A percentile compares a stretch with the other conserved stretches of the same genome.
Conservation (phyloP, 768 basidiomycete species). For the Hericium coralloides region DNA sequence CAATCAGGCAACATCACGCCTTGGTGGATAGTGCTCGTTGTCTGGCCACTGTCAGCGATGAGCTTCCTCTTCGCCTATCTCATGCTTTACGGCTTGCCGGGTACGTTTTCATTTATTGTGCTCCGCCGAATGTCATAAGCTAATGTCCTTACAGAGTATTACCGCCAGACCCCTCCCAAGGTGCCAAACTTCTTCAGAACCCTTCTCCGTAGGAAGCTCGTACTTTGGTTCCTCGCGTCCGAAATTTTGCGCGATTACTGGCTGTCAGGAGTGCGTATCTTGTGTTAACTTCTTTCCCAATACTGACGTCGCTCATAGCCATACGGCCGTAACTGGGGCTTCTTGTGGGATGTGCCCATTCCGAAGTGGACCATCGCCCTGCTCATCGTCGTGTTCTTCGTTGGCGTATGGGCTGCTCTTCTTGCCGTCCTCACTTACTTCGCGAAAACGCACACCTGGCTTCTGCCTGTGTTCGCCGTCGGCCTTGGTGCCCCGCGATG, state of each 20-base stretch:
- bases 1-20: conserved; percentile 49
- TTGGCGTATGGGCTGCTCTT: conserved; percentile 76
- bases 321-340: conserved; percentile 91
- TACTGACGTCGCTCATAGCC: conserved; percentile 36
- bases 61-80: conserved; percentile 74
- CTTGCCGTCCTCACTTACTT: conserved; percentile 72
- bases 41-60: conserved; percentile 75
- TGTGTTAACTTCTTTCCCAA: not conserved
- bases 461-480: conserved; percentile 90
- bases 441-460: conserved; percentile 93
- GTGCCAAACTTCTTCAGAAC: conserved; percentile 90
- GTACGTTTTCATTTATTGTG: conserved; percentile 28
- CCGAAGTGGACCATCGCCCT: conserved; percentile 77
- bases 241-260: conserved; percentile 90
- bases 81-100: conserved; percentile 81
- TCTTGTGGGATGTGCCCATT: conserved; percentile 82
- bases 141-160: conserved; percentile 51
- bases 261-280: conserved; percentile 66
- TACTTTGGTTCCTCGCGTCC: conserved; percentile 91
- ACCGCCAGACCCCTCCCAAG: conserved; percentile 87
- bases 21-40: conserved; percentile 75
- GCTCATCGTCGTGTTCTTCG: conserved; percentile 76
- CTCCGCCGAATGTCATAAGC: not conserved
- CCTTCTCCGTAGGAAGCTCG: conserved; percentile 82
- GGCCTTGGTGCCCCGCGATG: conserved; percentile 90